Evolutionary conservation across 148 eudicot species (phyloP).

Genomic region (Pouteria glomerata): DNA sequence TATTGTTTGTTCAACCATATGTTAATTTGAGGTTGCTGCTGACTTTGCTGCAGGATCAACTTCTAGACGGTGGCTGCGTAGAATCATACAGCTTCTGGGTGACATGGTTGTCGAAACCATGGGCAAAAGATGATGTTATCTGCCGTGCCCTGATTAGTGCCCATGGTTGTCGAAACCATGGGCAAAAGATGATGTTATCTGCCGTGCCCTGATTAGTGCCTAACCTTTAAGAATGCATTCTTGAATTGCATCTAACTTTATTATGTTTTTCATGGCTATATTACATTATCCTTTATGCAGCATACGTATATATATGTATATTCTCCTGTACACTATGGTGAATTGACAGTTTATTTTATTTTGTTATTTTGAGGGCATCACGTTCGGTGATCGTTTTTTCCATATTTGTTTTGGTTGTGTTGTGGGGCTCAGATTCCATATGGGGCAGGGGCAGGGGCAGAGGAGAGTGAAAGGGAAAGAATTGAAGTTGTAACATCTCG

Average conservation of each 20-base stretch:
- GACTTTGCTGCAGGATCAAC: constrained; percentile 6
- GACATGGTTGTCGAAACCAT: too few species aligned
- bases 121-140: too few species aligned
- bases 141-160: too few species aligned
- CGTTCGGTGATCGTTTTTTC: too few species aligned
- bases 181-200: too few species aligned
- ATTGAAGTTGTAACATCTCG: background rate
- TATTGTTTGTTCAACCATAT: background rate
- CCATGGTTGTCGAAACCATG: too few species aligned
- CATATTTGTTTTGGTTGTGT: background rate
- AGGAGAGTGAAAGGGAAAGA: background rate
- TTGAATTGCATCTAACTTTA: background rate
- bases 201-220: too few species aligned
- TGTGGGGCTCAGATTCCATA: background rate
- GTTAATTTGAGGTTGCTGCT: background rate
- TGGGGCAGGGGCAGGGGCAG: background rate
- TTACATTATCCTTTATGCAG: background rate
- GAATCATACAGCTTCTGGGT: background rate
- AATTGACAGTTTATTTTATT: background rate
- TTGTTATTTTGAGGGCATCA: background rate
- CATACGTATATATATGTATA: background rate
- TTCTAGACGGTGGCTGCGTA: background rate
- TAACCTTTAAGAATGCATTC: too few species aligned
- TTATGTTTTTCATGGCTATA: background rate
- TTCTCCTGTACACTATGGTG: background rate